Evolutionary conservation across 2,329 filamentous ascomycete genomes (phyloP).

Genomic region (Fonsecaea erecta): DNA sequence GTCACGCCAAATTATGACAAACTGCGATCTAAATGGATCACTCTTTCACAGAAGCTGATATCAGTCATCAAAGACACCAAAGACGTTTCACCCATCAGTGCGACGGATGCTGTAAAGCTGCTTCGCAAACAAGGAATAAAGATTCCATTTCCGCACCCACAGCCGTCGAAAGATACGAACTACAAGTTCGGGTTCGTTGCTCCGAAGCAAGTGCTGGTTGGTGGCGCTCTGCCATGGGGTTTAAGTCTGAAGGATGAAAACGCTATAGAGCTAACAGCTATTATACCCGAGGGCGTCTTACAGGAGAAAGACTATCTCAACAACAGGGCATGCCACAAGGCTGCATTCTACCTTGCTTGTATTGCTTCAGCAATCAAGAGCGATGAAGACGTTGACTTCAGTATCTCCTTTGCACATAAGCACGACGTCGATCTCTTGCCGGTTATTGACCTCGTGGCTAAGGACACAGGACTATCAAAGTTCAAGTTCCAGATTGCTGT

Average conservation of each 20-base stretch:
- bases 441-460: slow-evolving; percentile 57
- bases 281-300: slow-evolving; percentile 79
- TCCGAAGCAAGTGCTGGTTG: slow-evolving; percentile 80
- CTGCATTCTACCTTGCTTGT: slow-evolving; percentile 87
- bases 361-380: slow-evolving; percentile 72
- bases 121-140: slow-evolving; percentile 68
- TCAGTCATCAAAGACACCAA: slow-evolving; percentile 62
- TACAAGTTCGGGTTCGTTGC: slow-evolving; percentile 81
- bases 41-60: slow-evolving; percentile 58
- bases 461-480: slow-evolving; percentile 35
- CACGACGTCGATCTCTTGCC: slow-evolving; percentile 79
- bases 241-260: slow-evolving; percentile 68
- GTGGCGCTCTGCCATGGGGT: slow-evolving; percentile 82
- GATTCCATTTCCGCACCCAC: slow-evolving; percentile 86
- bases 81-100: slow-evolving; percentile 53
- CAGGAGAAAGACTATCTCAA: slow-evolving; percentile 95
- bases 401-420: slow-evolving; percentile 67
- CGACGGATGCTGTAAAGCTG: slow-evolving; percentile 70
- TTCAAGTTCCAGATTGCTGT: slow-evolving; percentile 70
- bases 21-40: slow-evolving; percentile 52
- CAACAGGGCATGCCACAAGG: slow-evolving; percentile 91
- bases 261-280: slow-evolving; percentile 80
- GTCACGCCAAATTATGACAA: slow-evolving; percentile 61
- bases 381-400: slow-evolving; percentile 58
- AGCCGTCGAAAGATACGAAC: slow-evolving; percentile 72